Conservation (phyloP, 306 rosid genomes). For the Lathyrus oleraceus region DNA sequence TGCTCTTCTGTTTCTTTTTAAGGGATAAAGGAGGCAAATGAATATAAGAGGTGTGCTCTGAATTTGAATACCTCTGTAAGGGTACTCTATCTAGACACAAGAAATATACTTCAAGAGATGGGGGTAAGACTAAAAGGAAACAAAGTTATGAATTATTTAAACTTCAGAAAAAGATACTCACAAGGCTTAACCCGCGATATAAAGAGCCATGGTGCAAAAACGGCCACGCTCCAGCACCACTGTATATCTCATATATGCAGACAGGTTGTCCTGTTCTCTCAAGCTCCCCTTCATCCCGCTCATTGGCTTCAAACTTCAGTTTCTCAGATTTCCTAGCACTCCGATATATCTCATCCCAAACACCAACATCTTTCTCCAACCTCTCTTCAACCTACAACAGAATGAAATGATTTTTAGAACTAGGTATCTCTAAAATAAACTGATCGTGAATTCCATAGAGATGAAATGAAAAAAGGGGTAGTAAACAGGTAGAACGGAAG, state of each 20-base stretch:
- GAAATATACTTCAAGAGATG: slow-evolving; percentile 22
- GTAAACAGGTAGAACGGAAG: slow-evolving; percentile 22
- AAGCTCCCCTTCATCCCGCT: slow-evolving; percentile 98
- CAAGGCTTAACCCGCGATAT: slow-evolving; percentile 96
- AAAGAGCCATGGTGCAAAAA: slow-evolving; percentile 94
- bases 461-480: slow-evolving; percentile 8
- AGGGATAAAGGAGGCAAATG: slow-evolving; percentile 25
- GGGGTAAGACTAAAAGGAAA: slow-evolving; percentile 8
- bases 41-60: slow-evolving; percentile 21
- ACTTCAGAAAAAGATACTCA: slow-evolving; percentile 48
- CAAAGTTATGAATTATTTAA: slow-evolving; percentile 21
- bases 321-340: slow-evolving; percentile 89
- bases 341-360: slow-evolving; percentile 88
- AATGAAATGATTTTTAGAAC: slow-evolving; percentile 32
- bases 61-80: slow-evolving; percentile 11
- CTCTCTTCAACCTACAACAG: slow-evolving; percentile 75
- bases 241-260: slow-evolving; percentile 91
- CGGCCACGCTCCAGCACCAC: slow-evolving; percentile 82
- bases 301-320: slow-evolving; percentile 83
- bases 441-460: slow-evolving; percentile 27
- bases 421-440: slow-evolving; percentile 32
- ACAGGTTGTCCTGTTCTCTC: slow-evolving; percentile 91
- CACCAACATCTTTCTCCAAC: slow-evolving; percentile 61
- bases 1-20: slow-evolving; percentile 16
- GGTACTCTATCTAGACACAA: slow-evolving; percentile 14